phyloP scores from a whole-genome alignment of 345 rosid genomes.

The Laguncularia racemosa region DNA sequence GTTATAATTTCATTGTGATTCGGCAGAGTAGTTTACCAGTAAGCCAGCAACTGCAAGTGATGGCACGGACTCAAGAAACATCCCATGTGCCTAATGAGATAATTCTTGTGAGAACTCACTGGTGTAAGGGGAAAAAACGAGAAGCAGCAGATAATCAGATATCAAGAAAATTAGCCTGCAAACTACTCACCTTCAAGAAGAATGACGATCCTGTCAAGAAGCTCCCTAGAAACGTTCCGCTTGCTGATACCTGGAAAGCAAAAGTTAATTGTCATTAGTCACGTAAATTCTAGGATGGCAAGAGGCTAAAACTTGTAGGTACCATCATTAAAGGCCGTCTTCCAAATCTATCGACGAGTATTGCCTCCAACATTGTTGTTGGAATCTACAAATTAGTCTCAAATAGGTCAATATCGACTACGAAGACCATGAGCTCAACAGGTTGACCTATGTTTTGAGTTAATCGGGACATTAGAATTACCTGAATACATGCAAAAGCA shows the following conservation, averaged over 20 bases:
- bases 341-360: conserved; percentile 70
- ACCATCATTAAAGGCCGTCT: conserved; percentile 91
- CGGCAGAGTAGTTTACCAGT: conserved; percentile 32
- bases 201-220: conserved; percentile 70
- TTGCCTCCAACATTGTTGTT: conserved; percentile 62
- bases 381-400: conserved; percentile 42
- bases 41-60: conserved; percentile 63
- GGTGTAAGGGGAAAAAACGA: no score
- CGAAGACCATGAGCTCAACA: no score
- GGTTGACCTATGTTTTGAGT: not conserved
- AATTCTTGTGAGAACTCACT: no score
- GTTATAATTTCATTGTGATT: no score
- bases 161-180: no score
- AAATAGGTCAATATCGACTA: not conserved
- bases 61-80: conserved; percentile 63
- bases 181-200: conserved; percentile 45
- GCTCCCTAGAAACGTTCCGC: conserved; percentile 73
- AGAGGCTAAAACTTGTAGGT: not conserved
- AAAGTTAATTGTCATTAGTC: not conserved
- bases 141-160: no score
- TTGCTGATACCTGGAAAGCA: conserved; percentile 50
- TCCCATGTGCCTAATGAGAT: conserved; percentile 35
- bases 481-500: conserved; percentile 80
- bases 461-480: conserved; percentile 5
- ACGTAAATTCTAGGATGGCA: not conserved